Evolutionary conservation across 495 filamentous ascomycete genomes (phyloP).

Genomic region (Penicillium cosmopolitanum): DNA sequence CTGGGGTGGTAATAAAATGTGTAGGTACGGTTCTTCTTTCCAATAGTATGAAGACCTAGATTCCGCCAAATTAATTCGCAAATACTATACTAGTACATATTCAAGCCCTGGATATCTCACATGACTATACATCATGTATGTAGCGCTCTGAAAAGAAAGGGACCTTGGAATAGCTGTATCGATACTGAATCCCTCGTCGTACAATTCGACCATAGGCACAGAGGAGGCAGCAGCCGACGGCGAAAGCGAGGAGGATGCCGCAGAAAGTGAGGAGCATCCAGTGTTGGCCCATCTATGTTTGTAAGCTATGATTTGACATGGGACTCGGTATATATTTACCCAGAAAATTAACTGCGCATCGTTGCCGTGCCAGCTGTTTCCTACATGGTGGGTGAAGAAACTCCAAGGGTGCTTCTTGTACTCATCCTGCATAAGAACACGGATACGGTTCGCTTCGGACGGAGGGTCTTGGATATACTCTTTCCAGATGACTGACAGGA

Average conservation of each 20-base stretch:
- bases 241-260: conserved; percentile 62
- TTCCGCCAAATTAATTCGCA: too few species aligned
- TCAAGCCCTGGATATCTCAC: too few species aligned
- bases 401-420: conserved; percentile 73
- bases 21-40: too few species aligned
- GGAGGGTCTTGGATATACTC: conserved; percentile 61
- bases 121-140: too few species aligned
- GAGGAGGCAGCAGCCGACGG: conserved; percentile 60
- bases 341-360: conserved; percentile 80
- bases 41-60: too few species aligned
- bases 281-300: conserved; percentile 64
- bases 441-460: conserved; percentile 47
- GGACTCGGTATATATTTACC: conserved; percentile 40
- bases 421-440: conserved; percentile 65
- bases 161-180: too few species aligned
- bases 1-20: too few species aligned
- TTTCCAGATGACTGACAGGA: conserved; percentile 83
- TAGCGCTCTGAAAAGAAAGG: too few species aligned
- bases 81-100: too few species aligned
- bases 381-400: conserved; percentile 76
- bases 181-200: too few species aligned
- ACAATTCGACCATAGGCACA: conserved; percentile 49
- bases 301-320: background rate
- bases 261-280: conserved; percentile 71
- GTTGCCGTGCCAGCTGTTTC: conserved; percentile 78